Percentiles rank a stretch among this genome's conserved stretches.
Evolutionary conservation across 345 rosid species (phyloP).

Genomic region (Salix brachista): DNA sequence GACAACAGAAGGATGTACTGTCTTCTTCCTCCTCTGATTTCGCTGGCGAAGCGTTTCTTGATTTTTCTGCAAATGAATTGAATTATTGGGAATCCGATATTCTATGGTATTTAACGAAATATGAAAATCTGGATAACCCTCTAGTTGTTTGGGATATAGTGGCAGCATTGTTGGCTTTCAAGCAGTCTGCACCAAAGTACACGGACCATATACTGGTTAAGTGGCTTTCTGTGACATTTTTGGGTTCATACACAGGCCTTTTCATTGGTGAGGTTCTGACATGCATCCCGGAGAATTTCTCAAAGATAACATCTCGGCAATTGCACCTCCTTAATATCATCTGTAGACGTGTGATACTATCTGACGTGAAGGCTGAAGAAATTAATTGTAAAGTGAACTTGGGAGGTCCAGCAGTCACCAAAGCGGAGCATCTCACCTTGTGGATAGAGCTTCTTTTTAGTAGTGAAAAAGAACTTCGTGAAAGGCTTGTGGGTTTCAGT

Average conservation of each 20-base stretch:
- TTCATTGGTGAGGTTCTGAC: constrained; percentile 42
- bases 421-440: constrained; percentile 30
- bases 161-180: constrained; percentile 69
- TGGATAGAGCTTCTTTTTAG: constrained; percentile 63
- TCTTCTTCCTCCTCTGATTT: constrained; percentile 30
- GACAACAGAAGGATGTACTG: constrained; percentile 44
- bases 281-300: constrained; percentile 34
- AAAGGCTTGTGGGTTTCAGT: constrained; percentile 61
- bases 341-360: constrained; percentile 55
- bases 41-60: constrained; percentile 34
- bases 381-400: constrained; percentile 40
- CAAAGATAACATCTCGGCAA: constrained; percentile 52
- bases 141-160: constrained; percentile 76
- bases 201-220: constrained; percentile 49
- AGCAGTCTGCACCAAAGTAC: constrained; percentile 52
- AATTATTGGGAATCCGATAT: constrained; percentile 64
- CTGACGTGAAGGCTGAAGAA: constrained; percentile 55
- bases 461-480: constrained; percentile 80
- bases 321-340: constrained; percentile 75
- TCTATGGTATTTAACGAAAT: constrained; percentile 62
- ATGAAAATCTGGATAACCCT: constrained; percentile 45
- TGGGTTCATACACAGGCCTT: constrained; percentile 36
- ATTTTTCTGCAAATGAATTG: constrained; percentile 47
- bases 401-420: constrained; percentile 16
- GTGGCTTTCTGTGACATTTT: constrained; percentile 59